Conservation (phyloP, 2,329 filamentous ascomycete genomes). For the Tolypocladium inflatum region DNA sequence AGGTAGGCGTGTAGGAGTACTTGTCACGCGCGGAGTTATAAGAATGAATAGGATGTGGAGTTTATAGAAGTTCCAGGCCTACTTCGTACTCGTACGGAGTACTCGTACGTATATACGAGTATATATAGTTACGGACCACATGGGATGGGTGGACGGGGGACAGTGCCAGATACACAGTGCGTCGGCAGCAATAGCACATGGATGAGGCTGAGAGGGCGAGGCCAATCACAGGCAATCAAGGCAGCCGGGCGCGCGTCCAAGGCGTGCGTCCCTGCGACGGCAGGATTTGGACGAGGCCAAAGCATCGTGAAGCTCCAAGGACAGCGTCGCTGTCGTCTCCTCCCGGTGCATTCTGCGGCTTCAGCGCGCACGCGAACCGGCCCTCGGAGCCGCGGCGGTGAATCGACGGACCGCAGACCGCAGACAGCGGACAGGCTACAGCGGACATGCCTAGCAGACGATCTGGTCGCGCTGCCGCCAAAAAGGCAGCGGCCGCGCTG, state of each 20-base stretch:
- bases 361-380: not conserved
- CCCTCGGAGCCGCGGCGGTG: not conserved
- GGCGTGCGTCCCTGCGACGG: not conserved
- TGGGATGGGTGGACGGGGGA: not conserved
- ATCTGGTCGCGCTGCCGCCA: conserved; percentile 43
- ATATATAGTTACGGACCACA: no score
- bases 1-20: not conserved
- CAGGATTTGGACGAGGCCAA: not conserved
- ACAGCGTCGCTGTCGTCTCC: not conserved
- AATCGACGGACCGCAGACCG: not conserved
- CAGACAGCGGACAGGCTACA: conserved; percentile 4
- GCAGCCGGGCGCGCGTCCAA: not conserved
- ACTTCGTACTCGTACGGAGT: no score
- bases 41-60: not conserved
- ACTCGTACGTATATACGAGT: no score
- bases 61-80: not conserved
- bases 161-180: not conserved
- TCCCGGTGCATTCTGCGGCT: not conserved
- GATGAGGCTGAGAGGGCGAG: not conserved
- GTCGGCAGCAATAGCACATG: not conserved
- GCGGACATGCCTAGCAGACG: conserved; percentile 30
- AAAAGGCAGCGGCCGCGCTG: conserved; percentile 42
- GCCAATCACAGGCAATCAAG: not conserved
- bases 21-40: not conserved
- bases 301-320: not conserved